phyloP scores from a whole-genome alignment of 257 asterid genomes.

The Mitragyna speciosa region DNA sequence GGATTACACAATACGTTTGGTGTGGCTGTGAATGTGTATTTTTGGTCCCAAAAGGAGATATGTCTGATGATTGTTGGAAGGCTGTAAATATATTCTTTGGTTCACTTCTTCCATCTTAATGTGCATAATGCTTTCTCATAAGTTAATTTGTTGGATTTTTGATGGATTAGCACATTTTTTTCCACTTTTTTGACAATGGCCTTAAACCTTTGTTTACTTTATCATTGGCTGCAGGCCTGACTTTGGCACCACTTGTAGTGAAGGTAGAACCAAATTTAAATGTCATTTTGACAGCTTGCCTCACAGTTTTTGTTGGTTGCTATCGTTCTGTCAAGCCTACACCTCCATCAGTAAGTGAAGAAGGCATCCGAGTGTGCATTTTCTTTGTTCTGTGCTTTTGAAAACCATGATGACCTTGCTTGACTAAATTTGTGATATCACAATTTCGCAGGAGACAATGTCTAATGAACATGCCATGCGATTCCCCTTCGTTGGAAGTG shows the following conservation, averaged over 20 bases:
- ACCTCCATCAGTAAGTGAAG: conserved; percentile 79
- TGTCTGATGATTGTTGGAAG: neutral
- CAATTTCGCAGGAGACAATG: conserved; percentile 82
- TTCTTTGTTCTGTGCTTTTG: neutral
- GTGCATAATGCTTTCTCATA: neutral
- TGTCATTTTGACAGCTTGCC: conserved; percentile 84
- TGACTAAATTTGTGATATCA: conserved; percentile 10
- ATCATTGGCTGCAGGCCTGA: conserved; percentile 57
- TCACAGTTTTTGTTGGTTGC: conserved; percentile 88
- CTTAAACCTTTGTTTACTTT: conserved; percentile 12
- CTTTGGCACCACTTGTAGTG: conserved; percentile 84
- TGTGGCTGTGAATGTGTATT: neutral
- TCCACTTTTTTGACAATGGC: neutral
- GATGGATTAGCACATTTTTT: conserved; percentile 11
- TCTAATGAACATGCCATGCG: conserved; percentile 98
- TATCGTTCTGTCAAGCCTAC: conserved; percentile 87
- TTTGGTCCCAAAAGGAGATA: neutral
- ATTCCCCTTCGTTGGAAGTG: conserved; percentile 95
- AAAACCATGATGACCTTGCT: neutral
- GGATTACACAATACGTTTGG: neutral
- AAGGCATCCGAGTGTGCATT: conserved; percentile 7
- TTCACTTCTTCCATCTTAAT: neutral
- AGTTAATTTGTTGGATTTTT: neutral
- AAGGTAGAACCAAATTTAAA: conserved; percentile 89
- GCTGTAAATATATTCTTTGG: neutral